phyloP scores from a whole-genome alignment of 2,329 filamentous ascomycete species.

The Apiospora kogelbergensis region DNA sequence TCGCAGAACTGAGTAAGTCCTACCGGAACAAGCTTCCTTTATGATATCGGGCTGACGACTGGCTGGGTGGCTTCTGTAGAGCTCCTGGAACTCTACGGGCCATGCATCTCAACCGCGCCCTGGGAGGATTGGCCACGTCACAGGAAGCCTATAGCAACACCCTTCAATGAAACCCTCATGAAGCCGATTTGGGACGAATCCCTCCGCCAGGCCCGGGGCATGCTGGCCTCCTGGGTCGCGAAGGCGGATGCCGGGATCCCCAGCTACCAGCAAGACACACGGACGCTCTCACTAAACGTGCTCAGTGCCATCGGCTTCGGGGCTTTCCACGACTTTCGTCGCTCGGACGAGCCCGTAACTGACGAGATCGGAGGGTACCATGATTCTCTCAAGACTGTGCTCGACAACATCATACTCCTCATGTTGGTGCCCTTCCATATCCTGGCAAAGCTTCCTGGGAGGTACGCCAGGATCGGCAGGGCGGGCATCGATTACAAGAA shows the following conservation, averaged over 20 bases:
- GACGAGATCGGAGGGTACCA: slow-evolving; percentile 24
- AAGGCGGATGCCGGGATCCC: slow-evolving; percentile 18
- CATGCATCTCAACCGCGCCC: slow-evolving; percentile 27
- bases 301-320: slow-evolving; percentile 29
- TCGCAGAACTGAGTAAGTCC: slow-evolving; percentile 13
- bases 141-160: slow-evolving; percentile 25
- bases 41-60: too few relatives aligned
- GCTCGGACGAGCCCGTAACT: slow-evolving; percentile 20
- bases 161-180: slow-evolving; percentile 30
- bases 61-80: not conserved
- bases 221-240: slow-evolving; percentile 27
- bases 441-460: slow-evolving; percentile 22
- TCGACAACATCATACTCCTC: slow-evolving; percentile 33
- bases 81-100: slow-evolving; percentile 22
- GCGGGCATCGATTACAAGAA: slow-evolving; percentile 26
- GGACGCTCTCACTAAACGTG: slow-evolving; percentile 28
- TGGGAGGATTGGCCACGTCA: slow-evolving; percentile 32
- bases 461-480: slow-evolving; percentile 18
- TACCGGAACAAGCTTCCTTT: too few relatives aligned
- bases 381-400: slow-evolving; percentile 25
- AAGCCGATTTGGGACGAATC: slow-evolving; percentile 25
- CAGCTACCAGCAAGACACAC: slow-evolving; percentile 23
- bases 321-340: slow-evolving; percentile 29
- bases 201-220: slow-evolving; percentile 17
- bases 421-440: slow-evolving; percentile 26